Base-by-base conservation (phyloP, 2,329 filamentous ascomycete species). In the Colletotrichum sp. region DNA sequence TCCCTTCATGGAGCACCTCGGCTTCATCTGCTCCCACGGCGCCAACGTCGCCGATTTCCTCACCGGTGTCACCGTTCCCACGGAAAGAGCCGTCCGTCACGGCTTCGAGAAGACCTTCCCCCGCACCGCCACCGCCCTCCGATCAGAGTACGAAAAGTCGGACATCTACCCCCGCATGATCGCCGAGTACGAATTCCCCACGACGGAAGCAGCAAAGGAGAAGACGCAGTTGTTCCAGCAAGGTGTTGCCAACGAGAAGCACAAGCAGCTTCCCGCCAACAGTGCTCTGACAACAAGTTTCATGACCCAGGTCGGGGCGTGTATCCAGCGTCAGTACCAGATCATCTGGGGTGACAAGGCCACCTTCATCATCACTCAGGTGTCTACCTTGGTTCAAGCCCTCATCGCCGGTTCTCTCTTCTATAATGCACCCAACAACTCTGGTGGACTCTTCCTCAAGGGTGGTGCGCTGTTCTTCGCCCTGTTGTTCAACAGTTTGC, bases 381-480 rank as follows among this genome's bases (percentile, higher is more conserved):
- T 85, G 7, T 87, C 88, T 0, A 91, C 89, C 2, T 78, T 93
- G 9, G 77, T 86, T 0, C 90, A 93, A 77, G 91, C 92, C 0
- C 81, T 94, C 7, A 89, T 94, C 71, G 86, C 88, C 3, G 92
- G 92, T 8, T 93, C 91, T 0, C 85, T 94, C 5, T 94, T 94
- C 82, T 94, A 93, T 82, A 87, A 91, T 69, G 89, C 91, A 0
- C 87, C 91, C 0, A 73, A 83, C 29, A 90, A 88, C 64, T 90
- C 90, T 0, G 85, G 82, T 1, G 92, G 92, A 11, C 81, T 94
- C 1, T 94, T 94, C 79, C 79, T 89, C 77, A 93, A 93, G 77
- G 87, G 88, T 0, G 93, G 92, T 66, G 88, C 91, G 0, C 82
- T 92, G 6, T 94, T 94, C 84, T 88, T 93, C 65, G 85, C 91